Percentiles rank a stretch among this genome's conserved stretches.
These are phyloP conservation scores for Moricandia arvensis DNA, from an alignment of 345 rosid species.

Conservation along the genomic window DNA sequence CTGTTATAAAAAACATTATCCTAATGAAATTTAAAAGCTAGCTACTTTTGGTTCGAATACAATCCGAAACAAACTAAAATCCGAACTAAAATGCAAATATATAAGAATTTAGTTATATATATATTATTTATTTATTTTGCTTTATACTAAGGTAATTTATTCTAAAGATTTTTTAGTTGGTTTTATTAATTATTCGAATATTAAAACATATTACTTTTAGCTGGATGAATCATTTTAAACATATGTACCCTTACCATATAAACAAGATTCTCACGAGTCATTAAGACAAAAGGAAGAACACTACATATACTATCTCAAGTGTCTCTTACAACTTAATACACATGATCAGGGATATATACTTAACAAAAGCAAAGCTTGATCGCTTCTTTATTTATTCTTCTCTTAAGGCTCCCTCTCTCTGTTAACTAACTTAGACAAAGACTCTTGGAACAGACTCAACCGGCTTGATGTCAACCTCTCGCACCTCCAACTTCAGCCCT, in stretches of 20 bases:
- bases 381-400: slow-evolving; percentile 21
- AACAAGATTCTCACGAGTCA: background rate
- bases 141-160: too few relatives aligned
- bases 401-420: background rate
- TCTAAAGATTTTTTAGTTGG: too few relatives aligned
- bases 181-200: too few relatives aligned
- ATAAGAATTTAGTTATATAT: too few relatives aligned
- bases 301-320: background rate
- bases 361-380: slow-evolving; percentile 15
- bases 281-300: background rate
- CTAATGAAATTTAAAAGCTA: too few relatives aligned
- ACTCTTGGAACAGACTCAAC: slow-evolving; percentile 50
- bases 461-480: slow-evolving; percentile 62
- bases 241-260: background rate
- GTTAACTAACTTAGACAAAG: slow-evolving; percentile 42
- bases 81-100: too few relatives aligned
- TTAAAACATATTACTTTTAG: too few relatives aligned
- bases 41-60: too few relatives aligned
- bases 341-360: background rate
- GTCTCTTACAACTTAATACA: slow-evolving; percentile 14
- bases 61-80: too few relatives aligned
- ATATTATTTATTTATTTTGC: too few relatives aligned
- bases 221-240: background rate
- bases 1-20: too few relatives aligned
- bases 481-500: slow-evolving; percentile 48